Percentiles rank a stretch among this genome's conserved stretches.
These are phyloP conservation scores for Aspergillus homomorphus DNA, from an alignment of 495 filamentous ascomycete species.

Conservation along the genomic window DNA sequence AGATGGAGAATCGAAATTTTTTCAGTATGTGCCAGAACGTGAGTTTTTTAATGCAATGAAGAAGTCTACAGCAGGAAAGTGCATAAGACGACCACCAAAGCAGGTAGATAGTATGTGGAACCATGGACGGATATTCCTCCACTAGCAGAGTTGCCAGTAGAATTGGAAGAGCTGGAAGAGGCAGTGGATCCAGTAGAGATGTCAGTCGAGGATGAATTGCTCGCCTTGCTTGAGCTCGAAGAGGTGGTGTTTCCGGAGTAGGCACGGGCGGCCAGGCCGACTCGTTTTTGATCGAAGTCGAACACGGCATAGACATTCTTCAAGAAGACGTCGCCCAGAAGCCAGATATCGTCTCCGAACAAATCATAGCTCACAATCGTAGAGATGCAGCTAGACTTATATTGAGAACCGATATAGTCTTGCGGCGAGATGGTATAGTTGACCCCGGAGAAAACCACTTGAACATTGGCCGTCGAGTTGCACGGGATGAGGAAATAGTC, in stretches of 20 bases:
- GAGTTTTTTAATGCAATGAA: neutral
- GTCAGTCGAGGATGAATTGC: slow-evolving; percentile 7
- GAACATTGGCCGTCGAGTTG: slow-evolving; percentile 50
- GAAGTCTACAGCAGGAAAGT: slow-evolving; percentile 3
- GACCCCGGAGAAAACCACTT: slow-evolving; percentile 53
- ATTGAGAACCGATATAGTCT: slow-evolving; percentile 63
- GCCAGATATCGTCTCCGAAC: slow-evolving; percentile 57
- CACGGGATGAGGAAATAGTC: slow-evolving; percentile 69
- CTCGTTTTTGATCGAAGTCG: slow-evolving; percentile 56
- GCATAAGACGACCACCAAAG: slow-evolving; percentile 2
- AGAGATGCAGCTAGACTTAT: slow-evolving; percentile 54
- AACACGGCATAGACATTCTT: slow-evolving; percentile 92
- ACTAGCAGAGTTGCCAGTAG: neutral
- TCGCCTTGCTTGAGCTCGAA: slow-evolving; percentile 8
- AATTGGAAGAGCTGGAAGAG: neutral
- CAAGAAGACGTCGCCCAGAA: slow-evolving; percentile 78
- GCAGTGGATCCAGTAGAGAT: neutral
- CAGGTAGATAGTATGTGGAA: slow-evolving; percentile 1
- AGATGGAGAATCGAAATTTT: neutral
- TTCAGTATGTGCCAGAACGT: neutral
- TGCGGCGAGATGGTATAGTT: slow-evolving; percentile 62
- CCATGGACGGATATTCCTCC: neutral
- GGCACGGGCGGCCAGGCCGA: slow-evolving; percentile 36
- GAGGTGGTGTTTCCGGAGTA: slow-evolving; percentile 21
- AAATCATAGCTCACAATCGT: slow-evolving; percentile 55